Evolutionary conservation across 208 protist species (phyloP).

Genomic region (Crithidia fasciculata): DNA sequence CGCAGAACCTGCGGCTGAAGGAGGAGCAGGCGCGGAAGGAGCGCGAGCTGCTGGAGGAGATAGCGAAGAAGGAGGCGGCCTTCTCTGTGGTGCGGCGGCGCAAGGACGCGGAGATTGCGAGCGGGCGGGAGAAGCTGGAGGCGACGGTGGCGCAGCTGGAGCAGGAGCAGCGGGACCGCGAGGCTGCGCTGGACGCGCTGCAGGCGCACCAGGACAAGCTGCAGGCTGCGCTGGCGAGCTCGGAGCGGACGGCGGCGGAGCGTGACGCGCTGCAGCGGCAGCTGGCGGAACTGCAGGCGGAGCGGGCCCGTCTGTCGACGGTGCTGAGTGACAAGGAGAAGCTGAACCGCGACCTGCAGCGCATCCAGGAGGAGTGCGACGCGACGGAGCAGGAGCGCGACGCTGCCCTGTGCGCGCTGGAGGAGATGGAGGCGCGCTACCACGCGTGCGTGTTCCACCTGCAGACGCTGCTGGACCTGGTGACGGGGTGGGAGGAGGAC

Average conservation of each 20-base stretch:
- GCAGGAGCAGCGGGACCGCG: constrained; percentile 21
- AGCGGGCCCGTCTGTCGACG: background rate
- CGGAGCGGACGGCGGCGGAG: constrained; percentile 15
- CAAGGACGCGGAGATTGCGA: constrained; percentile 28
- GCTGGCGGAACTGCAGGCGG: background rate
- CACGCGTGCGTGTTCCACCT: constrained; percentile 14
- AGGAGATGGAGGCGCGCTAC: constrained; percentile 37
- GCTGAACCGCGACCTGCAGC: constrained; percentile 8
- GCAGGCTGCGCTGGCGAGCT: constrained; percentile 13
- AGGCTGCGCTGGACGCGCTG: constrained; percentile 30
- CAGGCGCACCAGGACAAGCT: constrained; percentile 20
- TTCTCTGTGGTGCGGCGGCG: constrained; percentile 21
- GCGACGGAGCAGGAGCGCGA: background rate
- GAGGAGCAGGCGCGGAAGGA: constrained; percentile 38
- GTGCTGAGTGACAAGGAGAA: constrained; percentile 5
- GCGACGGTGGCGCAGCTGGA: constrained; percentile 23
- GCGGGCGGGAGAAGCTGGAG: constrained; percentile 15
- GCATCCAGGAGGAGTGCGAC: constrained; percentile 10
- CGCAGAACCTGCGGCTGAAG: constrained; percentile 31
- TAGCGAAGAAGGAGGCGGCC: constrained; percentile 20
- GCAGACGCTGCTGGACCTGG: background rate
- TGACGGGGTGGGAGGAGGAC: constrained; percentile 4
- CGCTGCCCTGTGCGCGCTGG: constrained; percentile 8
- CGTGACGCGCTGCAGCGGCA: constrained; percentile 10
- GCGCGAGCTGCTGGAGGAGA: constrained; percentile 32